Evolutionary conservation across 208 protist species (phyloP).

Genomic region (Acanthamoeba lenticulata): DNA sequence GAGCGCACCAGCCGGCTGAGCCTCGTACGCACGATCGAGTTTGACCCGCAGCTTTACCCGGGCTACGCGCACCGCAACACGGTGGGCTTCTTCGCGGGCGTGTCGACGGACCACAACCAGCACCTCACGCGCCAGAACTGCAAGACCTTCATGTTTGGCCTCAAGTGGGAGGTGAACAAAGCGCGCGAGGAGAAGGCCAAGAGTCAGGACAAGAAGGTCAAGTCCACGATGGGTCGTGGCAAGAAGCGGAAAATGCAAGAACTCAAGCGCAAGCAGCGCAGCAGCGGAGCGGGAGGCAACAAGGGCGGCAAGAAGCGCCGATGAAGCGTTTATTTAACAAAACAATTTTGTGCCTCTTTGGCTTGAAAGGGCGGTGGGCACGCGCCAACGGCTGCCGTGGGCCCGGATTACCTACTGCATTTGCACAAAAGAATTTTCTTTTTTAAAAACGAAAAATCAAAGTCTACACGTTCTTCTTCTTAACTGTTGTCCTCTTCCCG

Average conservation of each 20-base stretch:
- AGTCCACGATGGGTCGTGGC: background rate
- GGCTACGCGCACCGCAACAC: constrained; percentile 56
- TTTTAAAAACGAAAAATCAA: too few relatives aligned
- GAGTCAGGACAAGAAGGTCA: background rate
- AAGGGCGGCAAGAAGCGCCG: too few relatives aligned
- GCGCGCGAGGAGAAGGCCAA: background rate
- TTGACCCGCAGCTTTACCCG: constrained; percentile 6
- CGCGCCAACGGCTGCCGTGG: too few relatives aligned
- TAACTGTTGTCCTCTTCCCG: background rate
- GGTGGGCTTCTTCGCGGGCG: constrained; percentile 16
- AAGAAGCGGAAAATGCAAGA: constrained; percentile 34
- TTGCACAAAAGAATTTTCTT: too few relatives aligned
- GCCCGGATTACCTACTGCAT: too few relatives aligned
- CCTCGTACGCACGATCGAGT: background rate
- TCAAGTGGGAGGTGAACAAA: constrained; percentile 5
- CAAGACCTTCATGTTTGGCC: constrained; percentile 35
- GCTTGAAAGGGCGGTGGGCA: too few relatives aligned
- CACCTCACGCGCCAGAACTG: constrained; percentile 31
- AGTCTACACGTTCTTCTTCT: background rate
- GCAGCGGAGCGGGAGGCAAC: too few relatives aligned
- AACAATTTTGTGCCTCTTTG: too few relatives aligned
- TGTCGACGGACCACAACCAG: constrained; percentile 14
- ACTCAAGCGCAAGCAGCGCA: background rate
- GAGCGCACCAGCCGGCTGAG: background rate
- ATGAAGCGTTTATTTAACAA: too few relatives aligned